Evolutionary conservation across 257 asterid species (phyloP), one percentile per base, ranked within the genome.

Genomic region (Nicotiana otophora): DNA sequence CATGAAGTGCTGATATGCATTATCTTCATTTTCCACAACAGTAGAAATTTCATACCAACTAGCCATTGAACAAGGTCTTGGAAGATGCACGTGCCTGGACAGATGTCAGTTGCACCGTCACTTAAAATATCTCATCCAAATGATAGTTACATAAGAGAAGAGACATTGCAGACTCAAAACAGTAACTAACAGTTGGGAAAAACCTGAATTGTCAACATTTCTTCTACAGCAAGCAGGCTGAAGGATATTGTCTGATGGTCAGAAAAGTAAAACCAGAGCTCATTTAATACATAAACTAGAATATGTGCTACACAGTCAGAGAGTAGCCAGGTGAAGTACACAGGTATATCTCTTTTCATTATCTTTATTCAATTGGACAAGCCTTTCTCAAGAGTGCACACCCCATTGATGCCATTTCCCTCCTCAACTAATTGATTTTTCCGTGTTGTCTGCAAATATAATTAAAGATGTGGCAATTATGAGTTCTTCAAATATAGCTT

Each of bases 191-290:
- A 30, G 60, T 54, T 53, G 46, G 82, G 42, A 83, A 79, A 53
- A 95, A 93, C 98, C 99, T 91, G 97, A 86, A 84, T 75, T 75
- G 76, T 51, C 76, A 48, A 83, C 84, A 86, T 77, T 89, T 80
- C 84, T 84, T 83, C 84, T 92, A 90, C 95, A 91, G 89, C 93
- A 91, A 23, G 81, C 84, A 53, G 90, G 92, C 97, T 94, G 97
- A 80, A 85, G 65, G 51, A 70, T 20, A 26, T 70, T 11, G n/a
- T 70, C 58, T 11, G 58, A 70, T 10, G n/a, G 55, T 1, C 39
- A 34, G 77, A 68, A 19, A 10, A 33, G 51, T 33, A 17, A 33
- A 67, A 34, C 31, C 76, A 67, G 16, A 34, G 76, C 14, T 17
- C 10, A 34, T 17, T 67, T 34, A 67, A 17, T 4, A 15, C 53